Evolutionary conservation across 139 green algal genomes (phyloP).

Genomic region (Limnomonas spitsbergensis): DNA sequence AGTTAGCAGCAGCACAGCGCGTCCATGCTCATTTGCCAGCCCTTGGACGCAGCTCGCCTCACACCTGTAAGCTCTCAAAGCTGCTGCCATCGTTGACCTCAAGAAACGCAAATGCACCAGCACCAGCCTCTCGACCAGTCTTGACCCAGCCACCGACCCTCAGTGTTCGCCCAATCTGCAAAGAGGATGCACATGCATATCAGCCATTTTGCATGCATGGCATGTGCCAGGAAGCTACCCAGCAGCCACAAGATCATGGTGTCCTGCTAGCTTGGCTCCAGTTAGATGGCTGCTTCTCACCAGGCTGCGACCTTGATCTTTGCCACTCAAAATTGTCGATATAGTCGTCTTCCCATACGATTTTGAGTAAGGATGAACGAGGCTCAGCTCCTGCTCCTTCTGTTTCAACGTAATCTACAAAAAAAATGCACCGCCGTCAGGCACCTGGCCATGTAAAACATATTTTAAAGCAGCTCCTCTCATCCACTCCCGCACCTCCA

Average conservation of each 20-base stretch:
- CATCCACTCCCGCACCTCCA: too few relatives aligned
- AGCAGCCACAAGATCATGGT: too few relatives aligned
- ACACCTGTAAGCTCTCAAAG: constrained; percentile 83
- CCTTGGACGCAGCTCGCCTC: too few relatives aligned
- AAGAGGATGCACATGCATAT: background rate
- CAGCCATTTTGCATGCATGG: too few relatives aligned
- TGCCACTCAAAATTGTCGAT: constrained; percentile 53
- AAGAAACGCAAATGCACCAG: constrained; percentile 92
- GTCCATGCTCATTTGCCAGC: too few relatives aligned
- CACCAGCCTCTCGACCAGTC: constrained; percentile 88
- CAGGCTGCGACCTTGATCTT: constrained; percentile 63
- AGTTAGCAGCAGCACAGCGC: too few relatives aligned
- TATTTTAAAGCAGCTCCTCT: too few relatives aligned
- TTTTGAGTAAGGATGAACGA: constrained; percentile 53
- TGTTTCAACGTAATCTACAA: constrained; percentile 37
- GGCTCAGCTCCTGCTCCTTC: constrained; percentile 37
- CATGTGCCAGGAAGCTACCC: too few relatives aligned
- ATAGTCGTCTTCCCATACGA: constrained; percentile 59
- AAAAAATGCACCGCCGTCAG: too few relatives aligned
- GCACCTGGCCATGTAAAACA: too few relatives aligned
- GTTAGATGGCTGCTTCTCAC: too few relatives aligned
- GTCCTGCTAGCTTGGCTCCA: too few relatives aligned
- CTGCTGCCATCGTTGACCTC: constrained; percentile 95
- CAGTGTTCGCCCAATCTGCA: constrained; percentile 70
- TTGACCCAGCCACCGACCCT: constrained; percentile 97